Base-by-base conservation (phyloP, 345 rosid genomes). In the Trapa bicornis region DNA sequence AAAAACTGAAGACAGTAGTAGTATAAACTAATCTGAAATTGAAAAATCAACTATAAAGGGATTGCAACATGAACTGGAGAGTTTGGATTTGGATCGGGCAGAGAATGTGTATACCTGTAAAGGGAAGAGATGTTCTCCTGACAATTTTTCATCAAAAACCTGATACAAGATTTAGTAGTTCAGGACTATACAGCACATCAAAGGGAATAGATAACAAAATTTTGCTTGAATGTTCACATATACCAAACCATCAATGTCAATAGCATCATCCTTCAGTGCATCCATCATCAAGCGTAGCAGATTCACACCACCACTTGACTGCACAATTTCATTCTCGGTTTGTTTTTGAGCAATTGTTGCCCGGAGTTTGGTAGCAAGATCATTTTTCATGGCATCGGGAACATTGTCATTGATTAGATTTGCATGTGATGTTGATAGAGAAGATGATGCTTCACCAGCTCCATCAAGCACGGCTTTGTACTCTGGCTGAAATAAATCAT, bases 211-310 rank as follows among this genome's bases (percentile, higher is more conserved):
- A 0, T 41, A 41, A 17, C 38, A 39, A 36, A 58, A 41, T 9
- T 73, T 58, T 11, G 50, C 35, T 68, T 70, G 47, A 50, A 53
- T 67, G 50, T 64, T 68, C 29, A 65, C 76, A 70, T 89, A 84
- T 83, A 89, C 95, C 96, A 94, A 87, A 78, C 92, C 89, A 73
- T 89, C 96, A 77, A 94, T 84, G 79, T 91, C 96, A 82, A 89
- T 89, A 71, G 82, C 97, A 74, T 92, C 73, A 61, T 74, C 77
- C 77, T 74, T 74, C 96, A 94, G 84, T 75, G 89, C 91, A 74
- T 87, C 96, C 81, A 94, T 86, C 96, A 89, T 89, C 65, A 89
- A 66, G 72, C 89, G 96, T 33, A 89, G 78, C 67, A 91, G 75
- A 81, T 87, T 86, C 66, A 94, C 91, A 53, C 97, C 97, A 71